Conservation (phyloP, 2,329 filamentous ascomycete genomes). For the Fusarium sp. region DNA sequence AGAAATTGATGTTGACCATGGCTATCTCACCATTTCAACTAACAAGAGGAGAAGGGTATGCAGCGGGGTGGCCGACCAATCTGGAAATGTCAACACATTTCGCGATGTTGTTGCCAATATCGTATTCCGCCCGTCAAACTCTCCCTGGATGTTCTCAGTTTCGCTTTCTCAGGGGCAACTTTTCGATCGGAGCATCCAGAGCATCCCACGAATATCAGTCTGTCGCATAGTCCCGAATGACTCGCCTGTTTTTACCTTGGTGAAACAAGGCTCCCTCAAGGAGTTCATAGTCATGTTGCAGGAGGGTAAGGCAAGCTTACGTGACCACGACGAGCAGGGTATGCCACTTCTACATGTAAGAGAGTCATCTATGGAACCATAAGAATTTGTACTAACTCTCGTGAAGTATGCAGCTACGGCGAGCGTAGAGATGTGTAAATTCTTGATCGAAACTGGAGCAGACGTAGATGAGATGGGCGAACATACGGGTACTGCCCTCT, state of each 20-base stretch:
- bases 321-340: slow-evolving; percentile 22
- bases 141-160: slow-evolving; percentile 1
- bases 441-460: slow-evolving; percentile 20
- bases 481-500: slow-evolving; percentile 6
- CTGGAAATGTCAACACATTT: neutral
- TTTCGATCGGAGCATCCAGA: slow-evolving; percentile 23
- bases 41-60: slow-evolving; percentile 16
- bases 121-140: slow-evolving; percentile 1
- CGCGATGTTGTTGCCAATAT: slow-evolving; percentile 18
- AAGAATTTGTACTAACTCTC: neutral
- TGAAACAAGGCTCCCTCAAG: neutral
- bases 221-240: slow-evolving; percentile 13
- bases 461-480: slow-evolving; percentile 25
- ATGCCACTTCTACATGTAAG: slow-evolving; percentile 19
- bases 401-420: slow-evolving; percentile 4
- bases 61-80: neutral
- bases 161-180: slow-evolving; percentile 24
- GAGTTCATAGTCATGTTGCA: neutral
- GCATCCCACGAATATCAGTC: slow-evolving; percentile 21
- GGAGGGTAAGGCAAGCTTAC: slow-evolving; percentile 8
- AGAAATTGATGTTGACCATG: slow-evolving; percentile 4
- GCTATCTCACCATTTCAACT: slow-evolving; percentile 5
- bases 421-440: slow-evolving; percentile 14
- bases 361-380: accelerated
- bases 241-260: neutral